A percentile compares a stretch with the other conserved stretches of the same genome.
Evolutionary conservation across 495 filamentous ascomycete genomes (phyloP).

Genomic region (Darksidea phi): DNA sequence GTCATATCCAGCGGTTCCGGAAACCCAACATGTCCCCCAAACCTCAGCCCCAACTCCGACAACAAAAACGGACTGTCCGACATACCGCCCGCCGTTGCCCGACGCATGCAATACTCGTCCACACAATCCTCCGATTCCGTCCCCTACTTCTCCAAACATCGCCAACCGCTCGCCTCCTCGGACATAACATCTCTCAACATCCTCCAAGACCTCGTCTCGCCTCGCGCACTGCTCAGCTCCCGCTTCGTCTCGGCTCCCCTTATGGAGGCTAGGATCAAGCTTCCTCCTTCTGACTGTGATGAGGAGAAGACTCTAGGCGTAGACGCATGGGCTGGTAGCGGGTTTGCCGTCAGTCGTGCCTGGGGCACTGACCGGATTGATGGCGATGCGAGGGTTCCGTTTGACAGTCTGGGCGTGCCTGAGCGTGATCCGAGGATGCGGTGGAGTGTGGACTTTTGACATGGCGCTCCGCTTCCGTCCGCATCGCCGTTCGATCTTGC

Average conservation of each 20-base stretch:
- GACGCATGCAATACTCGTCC: slow-evolving; percentile 1
- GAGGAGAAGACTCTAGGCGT: slow-evolving; percentile 27
- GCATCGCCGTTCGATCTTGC: slow-evolving; percentile 2
- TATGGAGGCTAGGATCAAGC: slow-evolving; percentile 34
- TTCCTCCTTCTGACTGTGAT: slow-evolving; percentile 26
- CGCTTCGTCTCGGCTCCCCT: slow-evolving; percentile 35
- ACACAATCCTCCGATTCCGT: slow-evolving; percentile 20
- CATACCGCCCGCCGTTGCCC: neutral
- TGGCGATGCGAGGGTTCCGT: slow-evolving; percentile 9
- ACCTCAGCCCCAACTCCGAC: neutral
- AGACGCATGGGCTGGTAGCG: slow-evolving; percentile 11
- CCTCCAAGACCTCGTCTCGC: slow-evolving; percentile 37
- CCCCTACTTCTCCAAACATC: slow-evolving; percentile 19
- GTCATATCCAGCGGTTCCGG: slow-evolving; percentile 33
- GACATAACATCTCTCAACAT: slow-evolving; percentile 34
- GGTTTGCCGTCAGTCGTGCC: slow-evolving; percentile 22
- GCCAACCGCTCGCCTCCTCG: slow-evolving; percentile 18
- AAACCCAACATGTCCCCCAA: neutral
- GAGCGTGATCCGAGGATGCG: slow-evolving; percentile 35
- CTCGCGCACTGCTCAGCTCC: slow-evolving; percentile 32
- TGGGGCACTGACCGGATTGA: slow-evolving; percentile 16
- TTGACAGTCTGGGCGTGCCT: slow-evolving; percentile 10
- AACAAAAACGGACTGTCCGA: slow-evolving; percentile 1
- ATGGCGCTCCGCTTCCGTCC: neutral
- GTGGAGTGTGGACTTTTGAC: slow-evolving; percentile 45